Conservation (phyloP, 371 early-diverging fungal species). For the Mortierella sp. region DNA sequence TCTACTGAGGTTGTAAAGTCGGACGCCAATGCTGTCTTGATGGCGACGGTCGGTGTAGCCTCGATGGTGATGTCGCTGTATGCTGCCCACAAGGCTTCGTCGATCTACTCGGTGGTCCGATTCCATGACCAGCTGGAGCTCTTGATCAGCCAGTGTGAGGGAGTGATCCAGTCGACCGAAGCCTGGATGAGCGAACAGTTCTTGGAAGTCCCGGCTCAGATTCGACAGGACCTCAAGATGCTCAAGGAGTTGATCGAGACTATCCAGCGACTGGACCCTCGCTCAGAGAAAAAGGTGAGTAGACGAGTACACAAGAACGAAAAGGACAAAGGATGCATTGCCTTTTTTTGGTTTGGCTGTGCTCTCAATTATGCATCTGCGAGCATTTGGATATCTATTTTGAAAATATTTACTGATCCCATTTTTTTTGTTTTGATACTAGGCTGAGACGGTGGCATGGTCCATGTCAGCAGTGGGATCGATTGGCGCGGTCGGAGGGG, state of each 20-base stretch:
- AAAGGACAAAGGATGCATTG: neutral
- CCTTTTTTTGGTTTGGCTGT: neutral
- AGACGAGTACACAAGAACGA: neutral
- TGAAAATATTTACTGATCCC: neutral
- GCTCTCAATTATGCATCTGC: neutral
- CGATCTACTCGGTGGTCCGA: constrained; percentile 60
- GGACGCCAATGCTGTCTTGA: constrained; percentile 23
- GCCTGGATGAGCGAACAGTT: constrained; percentile 70
- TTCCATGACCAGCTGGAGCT: constrained; percentile 67
- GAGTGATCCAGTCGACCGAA: constrained; percentile 61
- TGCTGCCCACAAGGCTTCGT: constrained; percentile 66
- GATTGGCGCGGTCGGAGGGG: constrained; percentile 64
- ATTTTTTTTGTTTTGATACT: neutral
- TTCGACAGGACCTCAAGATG: constrained; percentile 59
- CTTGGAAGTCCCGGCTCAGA: constrained; percentile 59
- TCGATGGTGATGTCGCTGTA: constrained; percentile 65
- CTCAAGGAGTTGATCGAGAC: constrained; percentile 60
- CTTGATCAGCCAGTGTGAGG: constrained; percentile 60
- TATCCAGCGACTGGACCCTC: constrained; percentile 63
- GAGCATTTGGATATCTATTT: neutral
- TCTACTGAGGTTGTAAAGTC: neutral
- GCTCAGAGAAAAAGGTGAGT: constrained; percentile 61
- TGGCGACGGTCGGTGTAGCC: constrained; percentile 64
- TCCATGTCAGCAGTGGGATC: constrained; percentile 60
- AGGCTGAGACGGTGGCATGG: constrained; percentile 58